Conservation (phyloP, 2,329 filamentous ascomycete genomes). For the Aspergillus ibericus region DNA sequence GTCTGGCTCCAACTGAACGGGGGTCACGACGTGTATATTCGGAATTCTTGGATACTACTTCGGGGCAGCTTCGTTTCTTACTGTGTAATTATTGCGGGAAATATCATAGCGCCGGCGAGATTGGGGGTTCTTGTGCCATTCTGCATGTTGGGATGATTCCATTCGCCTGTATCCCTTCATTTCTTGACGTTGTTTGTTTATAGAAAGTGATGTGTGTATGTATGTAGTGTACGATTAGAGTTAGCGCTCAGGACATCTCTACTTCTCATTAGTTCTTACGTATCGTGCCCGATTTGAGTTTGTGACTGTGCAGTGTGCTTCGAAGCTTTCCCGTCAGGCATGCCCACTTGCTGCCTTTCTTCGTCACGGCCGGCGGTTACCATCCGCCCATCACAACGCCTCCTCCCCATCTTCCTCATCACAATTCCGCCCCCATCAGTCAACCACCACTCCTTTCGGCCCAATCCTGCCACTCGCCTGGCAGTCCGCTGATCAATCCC, state of each 20-base stretch:
- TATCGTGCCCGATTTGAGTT: no score
- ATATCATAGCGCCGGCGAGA: slow-evolving; percentile 43
- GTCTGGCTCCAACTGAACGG: slow-evolving; percentile 37
- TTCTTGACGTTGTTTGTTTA: slow-evolving; percentile 2
- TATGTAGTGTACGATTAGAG: slow-evolving; percentile 15
- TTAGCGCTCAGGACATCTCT: slow-evolving; percentile 13
- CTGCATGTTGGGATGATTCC: slow-evolving; percentile 16
- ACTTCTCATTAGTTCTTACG: background rate
- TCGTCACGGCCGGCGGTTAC: slow-evolving; percentile 5
- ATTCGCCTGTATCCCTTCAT: slow-evolving; percentile 13
- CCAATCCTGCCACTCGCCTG: background rate
- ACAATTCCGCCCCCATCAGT: background rate
- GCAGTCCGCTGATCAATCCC: background rate
- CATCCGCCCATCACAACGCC: background rate
- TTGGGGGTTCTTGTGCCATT: slow-evolving; percentile 23
- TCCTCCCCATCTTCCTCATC: background rate
- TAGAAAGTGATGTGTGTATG: slow-evolving; percentile 10
- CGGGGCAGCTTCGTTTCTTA: slow-evolving; percentile 23
- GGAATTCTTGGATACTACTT: slow-evolving; percentile 22
- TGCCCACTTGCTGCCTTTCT: background rate
- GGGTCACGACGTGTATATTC: slow-evolving; percentile 15
- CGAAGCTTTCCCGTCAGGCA: background rate
- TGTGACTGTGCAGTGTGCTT: background rate
- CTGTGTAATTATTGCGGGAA: slow-evolving; percentile 33
- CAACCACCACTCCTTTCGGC: background rate